Base-by-base conservation (phyloP, 2,329 filamentous ascomycete species). In the Cercospora sp. region DNA sequence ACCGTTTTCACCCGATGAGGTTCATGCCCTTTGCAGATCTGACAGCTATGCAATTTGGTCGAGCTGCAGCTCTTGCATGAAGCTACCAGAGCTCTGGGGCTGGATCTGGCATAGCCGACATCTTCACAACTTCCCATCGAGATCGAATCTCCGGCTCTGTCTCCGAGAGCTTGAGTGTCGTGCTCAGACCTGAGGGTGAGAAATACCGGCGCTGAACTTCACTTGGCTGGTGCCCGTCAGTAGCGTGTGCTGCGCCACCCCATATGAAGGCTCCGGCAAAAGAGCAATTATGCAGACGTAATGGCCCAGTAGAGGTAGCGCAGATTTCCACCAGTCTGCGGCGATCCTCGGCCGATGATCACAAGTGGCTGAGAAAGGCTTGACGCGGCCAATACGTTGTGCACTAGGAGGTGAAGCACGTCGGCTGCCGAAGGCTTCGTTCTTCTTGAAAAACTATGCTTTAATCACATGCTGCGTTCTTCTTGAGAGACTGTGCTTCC, bases 11-110 rank as follows among this genome's bases (percentile, higher is more conserved):
- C 36, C 16, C 36, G 36, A 40, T 51, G 45, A 12, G 45, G 45
- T 6, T 3, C 20, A 26, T 51, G 10, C 18, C 20, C 45, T 20
- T 8, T 2, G 48, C 23, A 28, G 23, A 53, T 53, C 23, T 53
- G 5, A 53, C 6, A 53, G 23, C 48, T 28, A 16, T 3, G 13
- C 48, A 23, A 23, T 23, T 2, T 23, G 30, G 30, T 28, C 26
- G 16, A 20, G 16, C 28, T 58, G 12, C 12, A 59, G 12, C 28
- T 33, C 28, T 7, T 36, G 30, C 55, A 59, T 33, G 31, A 23
- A 59, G 55, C 55, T 59, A 12, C 55, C 55, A 59, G 55, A 36
- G 55, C 55, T 59, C 28, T 20, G 55, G 30, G 55, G 26, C 55
- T 59, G 55, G 5, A 36, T 33, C 26, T 36, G 55, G 55, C 28